Percentiles rank a stretch among this genome's conserved stretches.
Evolutionary conservation across 2,329 filamentous ascomycete genomes (phyloP).

Genomic region (Hawksworthiomyces lignivorus): DNA sequence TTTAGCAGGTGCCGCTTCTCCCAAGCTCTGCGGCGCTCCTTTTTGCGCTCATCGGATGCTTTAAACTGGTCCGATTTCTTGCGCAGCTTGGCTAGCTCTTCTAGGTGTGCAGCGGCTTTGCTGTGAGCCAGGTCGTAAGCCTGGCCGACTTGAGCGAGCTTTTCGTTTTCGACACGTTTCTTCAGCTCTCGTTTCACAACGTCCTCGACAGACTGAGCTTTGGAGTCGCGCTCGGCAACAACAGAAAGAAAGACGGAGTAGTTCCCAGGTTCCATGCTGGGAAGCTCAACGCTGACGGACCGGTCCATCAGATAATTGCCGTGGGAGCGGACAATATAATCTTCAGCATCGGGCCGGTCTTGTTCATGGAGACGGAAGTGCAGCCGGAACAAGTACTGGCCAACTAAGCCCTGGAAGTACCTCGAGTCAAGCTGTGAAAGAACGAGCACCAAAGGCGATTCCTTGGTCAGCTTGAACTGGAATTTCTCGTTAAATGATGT

Average conservation of each 20-base stretch:
- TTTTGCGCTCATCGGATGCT: conserved; percentile 36
- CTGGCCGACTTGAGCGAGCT: conserved; percentile 62
- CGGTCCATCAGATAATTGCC: conserved; percentile 56
- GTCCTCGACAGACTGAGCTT: conserved; percentile 49
- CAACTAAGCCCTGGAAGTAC: conserved; percentile 49
- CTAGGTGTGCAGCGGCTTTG: conserved; percentile 36
- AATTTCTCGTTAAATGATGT: conserved; percentile 50
- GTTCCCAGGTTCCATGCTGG: conserved; percentile 60
- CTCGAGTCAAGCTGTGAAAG: conserved; percentile 50
- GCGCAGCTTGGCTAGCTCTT: conserved; percentile 37
- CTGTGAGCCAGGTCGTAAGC: conserved; percentile 65
- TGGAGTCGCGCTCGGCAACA: conserved; percentile 52
- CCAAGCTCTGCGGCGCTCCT: conserved; percentile 31
- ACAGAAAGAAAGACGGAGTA: conserved; percentile 73
- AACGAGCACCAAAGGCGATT: conserved; percentile 46
- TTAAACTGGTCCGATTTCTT: conserved; percentile 42
- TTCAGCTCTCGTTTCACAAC: conserved; percentile 59
- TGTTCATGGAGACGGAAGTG: conserved; percentile 46
- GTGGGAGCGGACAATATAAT: conserved; percentile 49
- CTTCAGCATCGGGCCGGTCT: conserved; percentile 33
- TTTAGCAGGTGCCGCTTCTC: conserved; percentile 29
- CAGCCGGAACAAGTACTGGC: conserved; percentile 47
- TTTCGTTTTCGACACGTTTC: conserved; percentile 62
- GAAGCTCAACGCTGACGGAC: conserved; percentile 68
- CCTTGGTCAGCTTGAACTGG: conserved; percentile 38